Conservation (phyloP, 2,329 filamentous ascomycete species). For the Anthostomella pinea region DNA sequence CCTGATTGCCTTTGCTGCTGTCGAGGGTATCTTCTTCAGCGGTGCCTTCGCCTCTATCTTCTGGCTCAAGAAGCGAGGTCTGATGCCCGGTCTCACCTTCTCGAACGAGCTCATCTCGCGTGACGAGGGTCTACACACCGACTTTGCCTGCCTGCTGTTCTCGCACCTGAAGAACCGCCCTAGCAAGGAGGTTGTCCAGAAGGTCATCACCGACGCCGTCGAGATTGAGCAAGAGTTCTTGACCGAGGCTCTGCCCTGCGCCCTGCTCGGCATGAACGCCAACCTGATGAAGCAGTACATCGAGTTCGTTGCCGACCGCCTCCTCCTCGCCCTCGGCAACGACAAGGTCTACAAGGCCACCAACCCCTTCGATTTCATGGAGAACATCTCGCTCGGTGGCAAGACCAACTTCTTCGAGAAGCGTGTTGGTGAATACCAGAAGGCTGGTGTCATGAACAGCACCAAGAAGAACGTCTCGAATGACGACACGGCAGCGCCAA, state of each 20-base stretch:
- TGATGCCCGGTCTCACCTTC: constrained; percentile 98
- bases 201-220: constrained; percentile 93
- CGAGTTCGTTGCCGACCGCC: constrained; percentile 96
- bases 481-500: constrained; percentile 42
- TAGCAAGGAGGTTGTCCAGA: constrained; percentile 72
- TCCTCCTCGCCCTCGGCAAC: constrained; percentile 90
- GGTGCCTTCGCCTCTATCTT: constrained; percentile 99
- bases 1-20: constrained; percentile 92
- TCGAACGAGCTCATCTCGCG: constrained; percentile 99
- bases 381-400: constrained; percentile 97
- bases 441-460: constrained; percentile 96
- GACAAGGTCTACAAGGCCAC: constrained; percentile 87
- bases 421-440: constrained; percentile 98
- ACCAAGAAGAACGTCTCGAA: constrained; percentile 62
- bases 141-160: constrained; percentile 97
- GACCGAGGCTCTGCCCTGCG: constrained; percentile 89
- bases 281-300: constrained; percentile 99
- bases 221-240: constrained; percentile 96
- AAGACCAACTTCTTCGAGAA: constrained; percentile 99
- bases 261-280: constrained; percentile 95
- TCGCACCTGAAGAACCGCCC: constrained; percentile 95
- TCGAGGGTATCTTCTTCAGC: constrained; percentile 99
- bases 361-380: constrained; percentile 99
- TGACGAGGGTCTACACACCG: constrained; percentile 98
- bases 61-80: constrained; percentile 99